Evolutionary conservation across 345 rosid species (phyloP).

Genomic region (Dipteronia dyeriana): DNA sequence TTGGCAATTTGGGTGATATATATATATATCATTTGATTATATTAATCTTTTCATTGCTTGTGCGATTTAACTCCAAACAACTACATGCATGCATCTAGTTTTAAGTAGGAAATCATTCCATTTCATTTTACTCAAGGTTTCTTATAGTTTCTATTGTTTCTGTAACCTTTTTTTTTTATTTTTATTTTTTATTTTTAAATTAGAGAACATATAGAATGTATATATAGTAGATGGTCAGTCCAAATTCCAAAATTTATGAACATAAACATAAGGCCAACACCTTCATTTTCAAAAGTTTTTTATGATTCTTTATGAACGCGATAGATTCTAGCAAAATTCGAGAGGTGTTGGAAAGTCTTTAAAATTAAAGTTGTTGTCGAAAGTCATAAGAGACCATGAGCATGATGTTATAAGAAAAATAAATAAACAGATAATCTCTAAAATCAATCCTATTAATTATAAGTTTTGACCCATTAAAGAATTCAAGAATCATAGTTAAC

Average conservation of each 20-base stretch:
- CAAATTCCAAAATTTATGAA: neutral
- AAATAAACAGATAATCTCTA: neutral
- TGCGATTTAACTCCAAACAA: neutral
- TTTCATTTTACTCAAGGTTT: no score
- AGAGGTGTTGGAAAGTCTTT: neutral
- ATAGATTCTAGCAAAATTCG: neutral
- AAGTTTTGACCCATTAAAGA: neutral
- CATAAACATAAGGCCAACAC: neutral
- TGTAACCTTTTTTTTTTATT: no score
- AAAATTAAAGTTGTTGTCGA: conserved; percentile 9
- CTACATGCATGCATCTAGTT: conserved; percentile 21
- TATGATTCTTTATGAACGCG: neutral
- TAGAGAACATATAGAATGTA: no score
- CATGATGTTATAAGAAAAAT: neutral
- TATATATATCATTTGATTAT: no score
- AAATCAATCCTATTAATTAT: neutral
- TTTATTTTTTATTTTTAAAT: neutral
- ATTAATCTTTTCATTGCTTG: neutral
- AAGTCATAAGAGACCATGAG: neutral
- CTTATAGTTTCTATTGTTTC: no score
- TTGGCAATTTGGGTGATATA: neutral
- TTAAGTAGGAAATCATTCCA: no score
- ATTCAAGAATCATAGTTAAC: neutral
- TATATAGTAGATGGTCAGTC: neutral
- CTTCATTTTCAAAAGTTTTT: neutral